Conservation (phyloP, 495 filamentous ascomycete genomes). For the Lichina pygmaea region DNA sequence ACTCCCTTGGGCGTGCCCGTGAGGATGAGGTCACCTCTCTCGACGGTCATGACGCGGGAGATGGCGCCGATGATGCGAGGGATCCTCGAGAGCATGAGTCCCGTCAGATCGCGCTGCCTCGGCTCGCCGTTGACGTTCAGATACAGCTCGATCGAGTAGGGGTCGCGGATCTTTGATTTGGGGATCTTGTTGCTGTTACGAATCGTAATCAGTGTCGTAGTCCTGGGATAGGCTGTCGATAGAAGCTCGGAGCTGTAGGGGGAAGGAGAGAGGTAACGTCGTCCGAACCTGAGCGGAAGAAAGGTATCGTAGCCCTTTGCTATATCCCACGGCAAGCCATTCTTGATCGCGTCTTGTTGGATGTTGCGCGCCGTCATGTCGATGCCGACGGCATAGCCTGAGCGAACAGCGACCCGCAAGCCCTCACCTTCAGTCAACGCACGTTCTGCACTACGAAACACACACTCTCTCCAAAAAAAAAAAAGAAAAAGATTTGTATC, state of each 20-base stretch:
- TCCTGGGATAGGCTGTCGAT: not conserved
- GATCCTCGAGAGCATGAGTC: slow-evolving; percentile 76
- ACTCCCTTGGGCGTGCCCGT: slow-evolving; percentile 96
- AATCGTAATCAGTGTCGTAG: not conserved
- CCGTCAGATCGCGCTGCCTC: slow-evolving; percentile 62
- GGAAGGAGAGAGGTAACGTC: slow-evolving; percentile 10
- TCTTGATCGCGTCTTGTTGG: slow-evolving; percentile 88
- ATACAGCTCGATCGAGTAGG: slow-evolving; percentile 64
- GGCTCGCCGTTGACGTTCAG: slow-evolving; percentile 49
- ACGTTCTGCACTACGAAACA: not conserved
- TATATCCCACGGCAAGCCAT: slow-evolving; percentile 88
- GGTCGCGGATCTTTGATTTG: slow-evolving; percentile 55
- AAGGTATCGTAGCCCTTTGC: slow-evolving; percentile 97
- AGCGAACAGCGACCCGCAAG: not conserved
- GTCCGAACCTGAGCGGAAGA: slow-evolving; percentile 30
- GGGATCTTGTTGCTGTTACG: slow-evolving; percentile 20
- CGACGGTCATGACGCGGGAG: slow-evolving; percentile 75
- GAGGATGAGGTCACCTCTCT: slow-evolving; percentile 73
- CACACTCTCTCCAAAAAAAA: too few relatives aligned
- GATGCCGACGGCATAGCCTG: slow-evolving; percentile 63
- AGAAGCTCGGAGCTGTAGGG: slow-evolving; percentile 13
- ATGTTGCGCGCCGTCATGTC: slow-evolving; percentile 88
- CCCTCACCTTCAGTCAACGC: not conserved
- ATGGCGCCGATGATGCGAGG: slow-evolving; percentile 75
- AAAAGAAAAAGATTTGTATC: not conserved